These are phyloP conservation scores for Benincasa hispida DNA, from an alignment of 306 rosid genomes.

Conservation along the genomic window DNA sequence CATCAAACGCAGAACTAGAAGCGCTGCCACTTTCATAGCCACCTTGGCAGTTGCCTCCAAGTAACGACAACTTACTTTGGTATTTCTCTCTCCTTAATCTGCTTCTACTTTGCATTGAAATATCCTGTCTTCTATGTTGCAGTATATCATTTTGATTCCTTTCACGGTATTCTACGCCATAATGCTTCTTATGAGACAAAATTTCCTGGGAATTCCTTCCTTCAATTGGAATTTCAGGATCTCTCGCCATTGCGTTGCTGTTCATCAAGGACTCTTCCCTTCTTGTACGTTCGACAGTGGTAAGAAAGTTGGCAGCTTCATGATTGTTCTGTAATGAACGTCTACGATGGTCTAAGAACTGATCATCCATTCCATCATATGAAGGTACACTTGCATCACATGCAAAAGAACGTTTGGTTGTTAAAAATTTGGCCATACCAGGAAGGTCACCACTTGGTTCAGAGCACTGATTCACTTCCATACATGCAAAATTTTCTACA, in stretches of 20 bases:
- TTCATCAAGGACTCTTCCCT: constrained; percentile 26
- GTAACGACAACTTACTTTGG: constrained; percentile 27
- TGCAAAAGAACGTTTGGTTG: constrained; percentile 26
- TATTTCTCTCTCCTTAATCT: constrained; percentile 29
- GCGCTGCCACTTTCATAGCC: constrained; percentile 30
- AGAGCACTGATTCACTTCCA: constrained; percentile 25
- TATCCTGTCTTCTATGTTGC: constrained; percentile 27
- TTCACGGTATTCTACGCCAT: constrained; percentile 19
- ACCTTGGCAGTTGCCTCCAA: constrained; percentile 17
- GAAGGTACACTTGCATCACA: constrained; percentile 76
- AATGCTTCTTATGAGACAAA: constrained; percentile 24
- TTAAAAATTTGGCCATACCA: constrained; percentile 26
- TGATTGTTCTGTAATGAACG: constrained; percentile 18
- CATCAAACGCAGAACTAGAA: constrained; percentile 24
- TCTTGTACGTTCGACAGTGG: constrained; percentile 30
- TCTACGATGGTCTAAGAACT: constrained; percentile 12
- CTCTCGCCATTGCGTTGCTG: constrained; percentile 14
- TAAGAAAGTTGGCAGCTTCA: constrained; percentile 7
- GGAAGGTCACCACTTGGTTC: constrained; percentile 22
- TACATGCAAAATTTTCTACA: constrained; percentile 14
- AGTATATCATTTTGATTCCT: constrained; percentile 24
- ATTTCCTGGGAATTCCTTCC: constrained; percentile 17
- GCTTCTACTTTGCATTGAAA: constrained; percentile 18
- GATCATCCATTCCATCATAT: constrained; percentile 45
- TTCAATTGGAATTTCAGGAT: constrained; percentile 20